Conservation (phyloP, 108 stramenopile species). For the Nitzschia inconspicua region DNA sequence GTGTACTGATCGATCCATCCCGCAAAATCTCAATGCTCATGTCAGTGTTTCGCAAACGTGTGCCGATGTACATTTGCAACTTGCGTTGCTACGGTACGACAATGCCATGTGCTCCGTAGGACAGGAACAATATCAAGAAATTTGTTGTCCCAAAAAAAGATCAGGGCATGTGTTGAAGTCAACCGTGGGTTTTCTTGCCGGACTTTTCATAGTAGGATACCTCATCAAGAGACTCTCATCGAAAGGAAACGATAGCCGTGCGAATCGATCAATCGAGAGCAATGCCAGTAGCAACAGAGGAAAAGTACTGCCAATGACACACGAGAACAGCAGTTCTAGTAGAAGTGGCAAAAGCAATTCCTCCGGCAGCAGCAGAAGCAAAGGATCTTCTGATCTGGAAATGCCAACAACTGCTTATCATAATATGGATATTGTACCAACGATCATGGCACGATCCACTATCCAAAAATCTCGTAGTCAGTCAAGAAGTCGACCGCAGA, state of each 20-base stretch:
- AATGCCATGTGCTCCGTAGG: conserved; percentile 8
- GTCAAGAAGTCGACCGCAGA: not conserved
- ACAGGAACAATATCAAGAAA: not conserved
- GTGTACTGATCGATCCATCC: conserved; percentile 2
- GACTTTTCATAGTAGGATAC: not conserved
- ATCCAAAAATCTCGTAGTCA: not conserved
- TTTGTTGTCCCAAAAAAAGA: not conserved
- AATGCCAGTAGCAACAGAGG: not conserved
- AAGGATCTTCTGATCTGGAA: not conserved
- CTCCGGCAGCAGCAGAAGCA: not conserved
- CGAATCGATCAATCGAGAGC: not conserved
- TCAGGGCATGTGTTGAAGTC: not conserved
- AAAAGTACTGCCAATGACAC: not conserved
- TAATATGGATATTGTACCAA: not conserved
- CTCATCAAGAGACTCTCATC: not conserved
- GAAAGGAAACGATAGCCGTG: not conserved
- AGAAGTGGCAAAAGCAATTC: not conserved
- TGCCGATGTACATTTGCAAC: conserved; percentile 10
- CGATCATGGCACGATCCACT: too few species aligned
- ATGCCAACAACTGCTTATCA: not conserved
- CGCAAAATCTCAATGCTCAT: not conserved
- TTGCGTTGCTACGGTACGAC: conserved; percentile 6
- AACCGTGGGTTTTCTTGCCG: not conserved
- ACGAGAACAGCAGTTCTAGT: not conserved
- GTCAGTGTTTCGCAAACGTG: conserved; percentile 8